Conservation (phyloP, 2,329 filamentous ascomycete genomes). For the Phialophora expanda region DNA sequence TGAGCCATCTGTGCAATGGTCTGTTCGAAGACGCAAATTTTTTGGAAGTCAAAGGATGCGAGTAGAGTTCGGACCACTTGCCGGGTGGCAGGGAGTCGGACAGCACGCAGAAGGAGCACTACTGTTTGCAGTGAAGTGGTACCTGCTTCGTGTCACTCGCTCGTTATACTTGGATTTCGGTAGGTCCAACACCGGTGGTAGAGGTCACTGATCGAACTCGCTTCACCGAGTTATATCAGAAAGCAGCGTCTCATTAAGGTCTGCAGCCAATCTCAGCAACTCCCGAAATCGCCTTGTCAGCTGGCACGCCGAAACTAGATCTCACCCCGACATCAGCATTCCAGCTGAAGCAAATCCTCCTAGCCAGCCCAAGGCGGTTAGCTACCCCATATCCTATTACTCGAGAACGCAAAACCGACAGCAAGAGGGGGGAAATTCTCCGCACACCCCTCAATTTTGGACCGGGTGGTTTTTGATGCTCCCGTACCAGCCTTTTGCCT, state of each 20-base stretch:
- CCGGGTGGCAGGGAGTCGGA: neutral
- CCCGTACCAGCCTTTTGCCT: no score
- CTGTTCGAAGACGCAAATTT: neutral
- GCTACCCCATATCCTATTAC: no score
- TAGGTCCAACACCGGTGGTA: neutral
- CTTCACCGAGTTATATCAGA: neutral
- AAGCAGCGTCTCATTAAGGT: neutral
- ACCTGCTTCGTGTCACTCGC: neutral
- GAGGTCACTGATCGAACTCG: neutral
- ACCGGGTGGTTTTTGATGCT: no score
- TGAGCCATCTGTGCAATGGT: constrained; percentile 14
- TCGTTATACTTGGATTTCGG: neutral
- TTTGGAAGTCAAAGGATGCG: neutral
- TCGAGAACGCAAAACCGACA: no score
- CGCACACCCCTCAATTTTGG: no score
- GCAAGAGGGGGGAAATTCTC: no score
- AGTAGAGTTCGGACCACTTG: neutral
- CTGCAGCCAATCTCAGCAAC: neutral
- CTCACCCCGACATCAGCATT: neutral
- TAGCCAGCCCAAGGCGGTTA: neutral
- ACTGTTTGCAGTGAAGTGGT: neutral
- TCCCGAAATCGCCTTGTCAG: neutral
- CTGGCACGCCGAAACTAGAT: neutral
- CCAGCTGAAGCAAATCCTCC: neutral
- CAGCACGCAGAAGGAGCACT: neutral